Evolutionary conservation across 176 grass and related monocot genomes (phyloP).

Genomic region (Musa acuminata): DNA sequence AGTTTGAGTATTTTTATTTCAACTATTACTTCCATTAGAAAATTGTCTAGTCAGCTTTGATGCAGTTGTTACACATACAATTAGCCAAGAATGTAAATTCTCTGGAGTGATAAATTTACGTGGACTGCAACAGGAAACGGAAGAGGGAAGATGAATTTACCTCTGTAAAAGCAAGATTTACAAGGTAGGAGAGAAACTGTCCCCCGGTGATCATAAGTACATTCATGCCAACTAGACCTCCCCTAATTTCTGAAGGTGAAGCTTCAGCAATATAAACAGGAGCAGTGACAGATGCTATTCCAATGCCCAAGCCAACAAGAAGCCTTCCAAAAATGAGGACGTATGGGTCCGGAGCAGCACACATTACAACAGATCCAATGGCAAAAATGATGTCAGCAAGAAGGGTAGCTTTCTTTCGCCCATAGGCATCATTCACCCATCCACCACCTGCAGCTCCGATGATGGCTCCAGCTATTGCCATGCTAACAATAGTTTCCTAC

Average conservation of each 20-base stretch:
- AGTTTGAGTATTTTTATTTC: no score
- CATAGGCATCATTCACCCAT: constrained; percentile 89
- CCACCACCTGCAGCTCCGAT: constrained; percentile 79
- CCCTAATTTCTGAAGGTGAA: constrained; percentile 88
- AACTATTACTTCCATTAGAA: neutral
- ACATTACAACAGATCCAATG: constrained; percentile 78
- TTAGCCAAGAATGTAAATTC: no score
- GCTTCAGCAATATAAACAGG: constrained; percentile 91
- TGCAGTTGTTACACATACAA: no score
- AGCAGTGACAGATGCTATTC: constrained; percentile 77
- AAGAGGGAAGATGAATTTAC: constrained; percentile 28
- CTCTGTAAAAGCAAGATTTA: constrained; percentile 94
- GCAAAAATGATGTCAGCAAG: constrained; percentile 76
- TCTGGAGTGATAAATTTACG: neutral
- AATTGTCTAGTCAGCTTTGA: neutral
- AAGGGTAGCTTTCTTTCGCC: constrained; percentile 75
- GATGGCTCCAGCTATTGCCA: constrained; percentile 82
- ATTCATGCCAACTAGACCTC: constrained; percentile 81
- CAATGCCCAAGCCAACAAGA: constrained; percentile 77
- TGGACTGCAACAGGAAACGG: neutral
- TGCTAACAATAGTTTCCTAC: constrained; percentile 98
- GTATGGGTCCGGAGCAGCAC: constrained; percentile 52
- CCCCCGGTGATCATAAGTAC: constrained; percentile 97
- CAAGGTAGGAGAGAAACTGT: constrained; percentile 91
- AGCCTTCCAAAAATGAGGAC: constrained; percentile 78